Percentiles rank a stretch among this genome's conserved stretches.
These are phyloP conservation scores for Arthrinium phaeospermum DNA, from an alignment of 2,329 filamentous ascomycete species.

Conservation along the genomic window DNA sequence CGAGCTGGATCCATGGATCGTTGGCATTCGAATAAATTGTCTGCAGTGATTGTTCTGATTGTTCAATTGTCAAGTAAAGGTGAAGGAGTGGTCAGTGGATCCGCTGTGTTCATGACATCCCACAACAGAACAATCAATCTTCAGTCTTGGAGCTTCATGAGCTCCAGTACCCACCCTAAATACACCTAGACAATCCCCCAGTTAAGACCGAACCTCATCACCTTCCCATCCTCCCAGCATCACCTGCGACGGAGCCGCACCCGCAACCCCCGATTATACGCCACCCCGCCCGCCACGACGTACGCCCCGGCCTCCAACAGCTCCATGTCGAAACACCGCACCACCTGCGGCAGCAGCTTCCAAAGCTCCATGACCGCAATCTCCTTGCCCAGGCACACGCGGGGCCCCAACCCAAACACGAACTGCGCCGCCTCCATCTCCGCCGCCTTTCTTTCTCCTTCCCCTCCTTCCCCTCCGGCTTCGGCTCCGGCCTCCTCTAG, in stretches of 20 bases:
- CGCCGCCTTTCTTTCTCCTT: not conserved
- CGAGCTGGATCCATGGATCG: not conserved
- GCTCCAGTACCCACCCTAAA: not conserved
- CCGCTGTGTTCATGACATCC: not conserved
- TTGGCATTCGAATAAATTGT: not conserved
- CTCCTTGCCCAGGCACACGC: slow-evolving; percentile 33
- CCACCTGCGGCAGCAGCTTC: slow-evolving; percentile 31
- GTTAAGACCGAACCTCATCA: not conserved
- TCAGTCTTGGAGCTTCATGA: not conserved
- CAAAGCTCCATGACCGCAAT: slow-evolving; percentile 33
- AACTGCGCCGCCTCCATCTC: slow-evolving; percentile 29
- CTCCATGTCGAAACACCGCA: slow-evolving; percentile 28
- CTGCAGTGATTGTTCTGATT: not conserved
- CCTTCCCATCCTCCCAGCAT: not conserved
- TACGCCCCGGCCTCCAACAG: slow-evolving; percentile 27
- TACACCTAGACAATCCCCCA: not conserved
- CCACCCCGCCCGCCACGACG: slow-evolving; percentile 29
- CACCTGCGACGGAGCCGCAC: not conserved
- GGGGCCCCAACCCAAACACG: slow-evolving; percentile 30
- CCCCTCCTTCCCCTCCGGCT: too few species aligned
- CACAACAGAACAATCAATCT: not conserved
- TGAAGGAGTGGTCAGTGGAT: not conserved
- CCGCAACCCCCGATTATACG: slow-evolving; percentile 28
- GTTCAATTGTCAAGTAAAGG: not conserved
- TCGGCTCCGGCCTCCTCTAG: slow-evolving; percentile 25